Conservation (phyloP, 768 basidiomycete genomes). For the Coprinopsis strossmayeri region DNA sequence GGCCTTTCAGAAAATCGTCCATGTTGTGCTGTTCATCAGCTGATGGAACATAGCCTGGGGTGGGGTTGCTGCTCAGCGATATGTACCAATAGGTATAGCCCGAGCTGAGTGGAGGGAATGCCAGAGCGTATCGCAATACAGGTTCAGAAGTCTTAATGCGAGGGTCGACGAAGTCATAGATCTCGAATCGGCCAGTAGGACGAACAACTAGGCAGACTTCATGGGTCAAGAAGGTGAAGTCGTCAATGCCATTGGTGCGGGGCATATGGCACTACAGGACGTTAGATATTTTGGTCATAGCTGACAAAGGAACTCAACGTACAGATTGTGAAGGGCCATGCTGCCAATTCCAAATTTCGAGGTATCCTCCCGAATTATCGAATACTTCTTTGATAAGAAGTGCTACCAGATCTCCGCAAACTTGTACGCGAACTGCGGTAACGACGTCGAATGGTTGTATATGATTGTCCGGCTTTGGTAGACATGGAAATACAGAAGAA, state of each 20-base stretch:
- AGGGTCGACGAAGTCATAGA: constrained; percentile 40
- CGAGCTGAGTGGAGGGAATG: constrained; percentile 35
- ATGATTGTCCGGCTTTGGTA: constrained; percentile 24
- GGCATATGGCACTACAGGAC: constrained; percentile 31
- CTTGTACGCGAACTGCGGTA: constrained; percentile 38
- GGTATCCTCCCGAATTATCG: constrained; percentile 32
- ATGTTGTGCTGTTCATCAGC: constrained; percentile 7
- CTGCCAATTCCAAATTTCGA: constrained; percentile 50
- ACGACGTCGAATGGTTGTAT: constrained; percentile 25
- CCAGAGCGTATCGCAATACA: constrained; percentile 28
- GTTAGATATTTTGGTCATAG: neutral
- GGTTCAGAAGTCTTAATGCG: constrained; percentile 23
- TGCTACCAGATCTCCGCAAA: constrained; percentile 39
- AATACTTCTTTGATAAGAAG: constrained; percentile 43
- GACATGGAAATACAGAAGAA: constrained; percentile 30
- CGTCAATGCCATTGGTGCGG: constrained; percentile 40
- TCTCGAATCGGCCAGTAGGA: constrained; percentile 40
- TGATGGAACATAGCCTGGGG: constrained; percentile 34
- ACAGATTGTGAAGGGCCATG: constrained; percentile 34
- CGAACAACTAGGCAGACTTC: constrained; percentile 41
- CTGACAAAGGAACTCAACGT: constrained; percentile 14
- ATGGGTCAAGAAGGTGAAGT: constrained; percentile 44
- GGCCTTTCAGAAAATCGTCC: constrained; percentile 10
- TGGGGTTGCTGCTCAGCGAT: constrained; percentile 46
- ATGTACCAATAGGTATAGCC: constrained; percentile 49